Evolutionary conservation across 225 moss, liverwort and hornwort species (phyloP), one percentile per base, ranked within the genome.

Genomic region (Neckera pumila): DNA sequence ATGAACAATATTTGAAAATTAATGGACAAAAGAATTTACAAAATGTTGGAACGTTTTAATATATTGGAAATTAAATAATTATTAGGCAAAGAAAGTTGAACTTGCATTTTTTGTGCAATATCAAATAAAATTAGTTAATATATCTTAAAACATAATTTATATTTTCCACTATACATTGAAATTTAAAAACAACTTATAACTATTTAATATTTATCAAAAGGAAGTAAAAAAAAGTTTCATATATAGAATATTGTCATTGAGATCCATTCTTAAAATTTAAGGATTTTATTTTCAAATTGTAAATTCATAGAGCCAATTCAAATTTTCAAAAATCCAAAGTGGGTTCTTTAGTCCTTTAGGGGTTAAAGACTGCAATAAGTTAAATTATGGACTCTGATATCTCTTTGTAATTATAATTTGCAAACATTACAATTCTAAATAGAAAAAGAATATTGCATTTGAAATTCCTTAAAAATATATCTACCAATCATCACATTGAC

Each of bases 81-180:
- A 3, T 26, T 9, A 42, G 15, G 1, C 2, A 71, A 1, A 71
- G 4, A 71, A 14, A 42, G 3, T 27, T 42, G 9, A 71, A 42
- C 14, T 71, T 71, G 14, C 26, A 71, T 14, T 27, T 0, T 16
- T 0, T 3, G 0, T 42, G 42, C 0, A 0, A 4, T 26, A 15
- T 26, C 9, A 15, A 71, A 9, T 42, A 38, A 66, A 66, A 20
- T 66, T 20, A 36, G 3, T 66, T 66, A 3, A 66, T 12, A 7
- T 5, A 21, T 21, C 3, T 20, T 42, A 12, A 8, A 23, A 13
- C 3, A 70, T 23, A 70, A 4, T 38, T 23, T 2, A 70, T 42
- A 14, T 15, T 26, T 15, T 42, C 3, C 2, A 43, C 5, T 72
- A 16, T 43, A 27, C 3, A 43, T 43, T 27, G 27, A 43, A 27